Base-by-base conservation (phyloP, 2,329 filamentous ascomycete genomes). In the Colletotrichum higginsianum region DNA sequence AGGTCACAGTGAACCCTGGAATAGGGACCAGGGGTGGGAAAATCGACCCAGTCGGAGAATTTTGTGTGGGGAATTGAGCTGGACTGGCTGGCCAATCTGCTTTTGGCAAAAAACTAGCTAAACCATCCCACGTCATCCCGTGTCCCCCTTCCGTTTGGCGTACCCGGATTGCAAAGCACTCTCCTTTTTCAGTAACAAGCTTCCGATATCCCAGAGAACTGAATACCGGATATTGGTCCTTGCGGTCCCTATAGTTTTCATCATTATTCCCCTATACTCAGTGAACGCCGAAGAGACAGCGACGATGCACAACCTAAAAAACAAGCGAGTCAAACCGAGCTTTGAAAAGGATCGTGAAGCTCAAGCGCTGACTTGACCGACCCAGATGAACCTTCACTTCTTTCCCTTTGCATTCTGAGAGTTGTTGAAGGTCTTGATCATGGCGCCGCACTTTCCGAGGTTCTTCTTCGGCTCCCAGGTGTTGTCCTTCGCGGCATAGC, bases 401-500 rank as follows among this genome's bases (percentile, higher is more conserved):
- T 26, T 66, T 26, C 40, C 12, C 44, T 52, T 61, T 18, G 71
- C 64, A 16, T 73, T 68, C 12, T 35, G 47, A 7, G 61, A 55
- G 21, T 26, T 21, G 7, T n/a, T 46, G 4, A 63, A 53, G 1
- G 12, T 35, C 49, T 63, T 63, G 42, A 88, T 74, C 1, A 83
- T 73, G 2, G 75, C 74, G 12, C 72, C 67, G 66, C 86, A 86
- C 3, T 84, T 80, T 0, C 61, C 64, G 21, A 89, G 75, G 67
- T 88, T 84, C 21, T 67, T 76, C 75, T 80, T 83, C 1, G 86
- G 86, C 79, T 89, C 88, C 88, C 88, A 90, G 0, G 87, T 89
- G 69, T 85, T 88, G 1, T 86, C 76, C 21, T 80, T 77, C 1
- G 75, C 72, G 0, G 80, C 61, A 65, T 82, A 89, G 0, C 85